These are phyloP conservation scores for Saccharomycopsis selenospora DNA, from an alignment of 805 yeast genomes.

Conservation along the genomic window DNA sequence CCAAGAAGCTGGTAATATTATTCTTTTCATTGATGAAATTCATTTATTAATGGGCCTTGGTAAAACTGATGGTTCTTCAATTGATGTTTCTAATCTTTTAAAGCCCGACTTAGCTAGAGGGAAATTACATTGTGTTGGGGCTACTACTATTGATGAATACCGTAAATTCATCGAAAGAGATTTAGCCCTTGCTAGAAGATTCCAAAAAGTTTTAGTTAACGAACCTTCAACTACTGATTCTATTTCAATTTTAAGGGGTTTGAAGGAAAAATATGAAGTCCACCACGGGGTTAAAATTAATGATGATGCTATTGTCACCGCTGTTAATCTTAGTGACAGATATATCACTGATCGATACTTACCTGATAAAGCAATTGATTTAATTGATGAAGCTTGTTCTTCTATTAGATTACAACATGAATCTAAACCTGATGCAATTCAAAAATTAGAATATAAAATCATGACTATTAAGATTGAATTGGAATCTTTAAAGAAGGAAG, in stretches of 20 bases:
- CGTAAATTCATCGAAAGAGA: constrained; percentile 91
- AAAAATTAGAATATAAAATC: constrained; percentile 76
- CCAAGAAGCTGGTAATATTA: constrained; percentile 56
- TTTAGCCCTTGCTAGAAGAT: constrained; percentile 90
- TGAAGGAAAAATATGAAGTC: constrained; percentile 90
- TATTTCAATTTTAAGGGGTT: constrained; percentile 83
- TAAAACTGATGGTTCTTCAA: constrained; percentile 79
- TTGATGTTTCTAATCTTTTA: constrained; percentile 88
- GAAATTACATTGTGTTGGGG: constrained; percentile 82
- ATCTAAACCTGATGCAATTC: constrained; percentile 92
- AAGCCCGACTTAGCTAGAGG: constrained; percentile 95
- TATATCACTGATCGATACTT: constrained; percentile 85
- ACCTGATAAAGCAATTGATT: constrained; percentile 95
- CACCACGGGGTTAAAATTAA: constrained; percentile 96
- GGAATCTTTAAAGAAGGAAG: constrained; percentile 89
- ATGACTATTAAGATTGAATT: constrained; percentile 94
- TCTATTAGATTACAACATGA: constrained; percentile 92
- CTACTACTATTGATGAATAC: constrained; percentile 92
- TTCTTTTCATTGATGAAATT: constrained; percentile 84
- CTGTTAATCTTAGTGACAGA: constrained; percentile 83
- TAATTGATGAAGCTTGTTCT: constrained; percentile 96
- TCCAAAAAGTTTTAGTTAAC: constrained; percentile 76
- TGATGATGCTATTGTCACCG: constrained; percentile 88
- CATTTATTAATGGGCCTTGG: constrained; percentile 88
- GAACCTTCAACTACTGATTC: constrained; percentile 92